Evolutionary conservation across 179 eudicot genomes (phyloP).

Genomic region (Pouteria campechiana): DNA sequence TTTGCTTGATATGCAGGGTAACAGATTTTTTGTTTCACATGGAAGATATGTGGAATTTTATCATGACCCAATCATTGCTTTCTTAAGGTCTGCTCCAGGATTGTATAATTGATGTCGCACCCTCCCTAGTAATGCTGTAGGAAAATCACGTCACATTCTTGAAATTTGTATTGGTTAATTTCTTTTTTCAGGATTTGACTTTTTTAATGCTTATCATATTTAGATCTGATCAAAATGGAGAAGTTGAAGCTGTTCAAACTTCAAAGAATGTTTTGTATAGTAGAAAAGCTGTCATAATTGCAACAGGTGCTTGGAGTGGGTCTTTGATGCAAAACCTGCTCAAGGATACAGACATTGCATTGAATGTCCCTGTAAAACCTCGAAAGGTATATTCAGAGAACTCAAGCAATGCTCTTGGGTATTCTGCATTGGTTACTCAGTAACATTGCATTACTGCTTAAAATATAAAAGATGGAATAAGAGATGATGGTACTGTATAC

Average conservation of each 20-base stretch:
- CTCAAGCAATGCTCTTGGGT: not conserved
- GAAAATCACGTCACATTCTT: too few relatives aligned
- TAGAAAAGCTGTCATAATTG: conserved; percentile 63
- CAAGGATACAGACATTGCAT: conserved; percentile 22
- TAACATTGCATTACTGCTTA: too few relatives aligned
- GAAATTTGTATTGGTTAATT: too few relatives aligned
- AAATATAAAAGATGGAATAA: too few relatives aligned
- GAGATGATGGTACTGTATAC: too few relatives aligned
- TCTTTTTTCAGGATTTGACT: not conserved
- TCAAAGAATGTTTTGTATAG: conserved; percentile 38
- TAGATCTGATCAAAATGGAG: conserved; percentile 49
- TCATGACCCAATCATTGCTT: conserved; percentile 57
- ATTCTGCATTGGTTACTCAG: too few relatives aligned
- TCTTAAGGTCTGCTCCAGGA: conserved; percentile 76
- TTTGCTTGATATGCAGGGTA: conserved; percentile 35
- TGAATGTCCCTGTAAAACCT: conserved; percentile 76
- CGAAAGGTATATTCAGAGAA: conserved; percentile 85
- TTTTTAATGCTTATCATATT: conserved; percentile 6
- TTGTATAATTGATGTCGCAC: too few relatives aligned
- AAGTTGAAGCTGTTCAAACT: conserved; percentile 68
- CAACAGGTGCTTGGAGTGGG: conserved; percentile 97
- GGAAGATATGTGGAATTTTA: conserved; percentile 91
- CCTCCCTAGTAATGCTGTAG: too few relatives aligned
- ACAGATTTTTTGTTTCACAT: conserved; percentile 53
- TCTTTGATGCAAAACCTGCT: conserved; percentile 56